Base-by-base conservation (phyloP, 495 filamentous ascomycete species). In the Sabuloglossum arenarium region DNA sequence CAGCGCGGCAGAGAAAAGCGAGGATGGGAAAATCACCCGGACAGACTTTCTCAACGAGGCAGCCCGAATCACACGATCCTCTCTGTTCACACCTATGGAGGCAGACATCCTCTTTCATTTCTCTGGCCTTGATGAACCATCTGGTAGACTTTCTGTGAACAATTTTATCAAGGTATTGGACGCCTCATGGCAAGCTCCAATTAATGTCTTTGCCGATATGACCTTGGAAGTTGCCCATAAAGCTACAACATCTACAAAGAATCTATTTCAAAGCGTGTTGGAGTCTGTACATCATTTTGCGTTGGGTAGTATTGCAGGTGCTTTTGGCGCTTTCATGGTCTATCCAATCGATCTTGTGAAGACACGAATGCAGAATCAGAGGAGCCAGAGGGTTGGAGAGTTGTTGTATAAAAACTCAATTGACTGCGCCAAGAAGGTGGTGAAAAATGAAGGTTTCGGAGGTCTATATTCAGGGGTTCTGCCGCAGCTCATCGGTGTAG, bases 51-150 rank as follows among this genome's bases (percentile, higher is more conserved):
- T 98, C 47, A 94, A 95, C 69, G 88, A 95, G 69, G 91, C 91
- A 21, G 81, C 90, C 24, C 80, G 80, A 42, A 79, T 88, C 62
- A 91, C 88, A 25, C 80, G 93, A 23, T 98, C 95, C 70, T 88
- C 88, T 4, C 74, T 91, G 0, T 95, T 95, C 69, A 96, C 91
- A 0, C 91, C 91, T 0, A 95, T 98, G 90, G 91, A 98, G 67
- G 91, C 93, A 2, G 91, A 97, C 66, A 97, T 98, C 61, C 76
- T 98, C 19, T 98, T 98, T 74, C 91, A 98, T 68, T 98, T 98
- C 62, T 91, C 91, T 39, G 87, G 88, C 45, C 72, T 98, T 46
- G 87, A 95, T 64, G 82, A 88, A 58, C 84, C 87, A 0, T 85
- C 87, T 0, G 93, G 88, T 12, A 71, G 86, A 43, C 77, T 98